Conservation (phyloP, 805 yeast genomes). For the Saccharomyces eubayanus region DNA sequence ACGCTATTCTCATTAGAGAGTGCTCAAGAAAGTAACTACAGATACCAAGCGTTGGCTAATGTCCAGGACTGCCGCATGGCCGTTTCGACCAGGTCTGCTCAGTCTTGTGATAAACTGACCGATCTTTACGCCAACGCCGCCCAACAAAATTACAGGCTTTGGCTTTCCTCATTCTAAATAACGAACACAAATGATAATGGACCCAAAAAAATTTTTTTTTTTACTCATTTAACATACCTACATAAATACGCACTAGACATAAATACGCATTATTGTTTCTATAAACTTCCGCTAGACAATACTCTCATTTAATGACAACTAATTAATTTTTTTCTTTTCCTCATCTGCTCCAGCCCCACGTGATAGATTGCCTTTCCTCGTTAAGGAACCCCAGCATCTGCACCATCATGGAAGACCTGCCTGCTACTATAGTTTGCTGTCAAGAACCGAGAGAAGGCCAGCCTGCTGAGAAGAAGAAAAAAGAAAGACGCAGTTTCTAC, state of each 20-base stretch:
- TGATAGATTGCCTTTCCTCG: background rate
- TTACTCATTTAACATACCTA: background rate
- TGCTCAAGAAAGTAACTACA: constrained; percentile 2
- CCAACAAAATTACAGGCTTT: constrained; percentile 26
- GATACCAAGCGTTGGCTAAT: constrained; percentile 1
- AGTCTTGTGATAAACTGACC: constrained; percentile 8
- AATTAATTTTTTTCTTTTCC: background rate
- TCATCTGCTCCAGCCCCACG: background rate
- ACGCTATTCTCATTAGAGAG: constrained; percentile 10
- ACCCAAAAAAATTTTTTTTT: no score
- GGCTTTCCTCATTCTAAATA: constrained; percentile 14
- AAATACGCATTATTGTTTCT: background rate
- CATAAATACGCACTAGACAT: background rate
- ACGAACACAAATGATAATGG: background rate
- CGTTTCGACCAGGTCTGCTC: background rate
- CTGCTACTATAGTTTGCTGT: background rate
- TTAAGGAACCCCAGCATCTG: background rate
- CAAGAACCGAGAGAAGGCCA: background rate
- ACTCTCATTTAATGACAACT: background rate
- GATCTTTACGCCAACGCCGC: constrained; percentile 20
- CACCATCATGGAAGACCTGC: background rate
- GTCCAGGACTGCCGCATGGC: constrained; percentile 5
- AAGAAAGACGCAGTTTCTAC: background rate
- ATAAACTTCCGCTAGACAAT: background rate
- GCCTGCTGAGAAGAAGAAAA: background rate